These are phyloP conservation scores for Colletotrichum sidae DNA, from an alignment of 2,329 filamentous ascomycete genomes.

Conservation along the genomic window DNA sequence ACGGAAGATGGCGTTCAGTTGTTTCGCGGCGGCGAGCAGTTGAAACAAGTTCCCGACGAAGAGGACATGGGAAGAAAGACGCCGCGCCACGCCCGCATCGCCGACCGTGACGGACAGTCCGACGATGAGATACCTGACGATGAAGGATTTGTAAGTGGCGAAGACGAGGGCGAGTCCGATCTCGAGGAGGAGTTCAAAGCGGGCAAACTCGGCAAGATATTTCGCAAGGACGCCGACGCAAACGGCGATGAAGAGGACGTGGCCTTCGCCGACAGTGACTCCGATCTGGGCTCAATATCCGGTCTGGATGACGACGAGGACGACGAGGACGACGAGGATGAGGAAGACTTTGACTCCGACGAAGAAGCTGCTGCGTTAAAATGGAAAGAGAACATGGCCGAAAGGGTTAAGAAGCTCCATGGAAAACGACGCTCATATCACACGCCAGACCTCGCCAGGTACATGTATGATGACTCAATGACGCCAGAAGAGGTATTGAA, in stretches of 20 bases:
- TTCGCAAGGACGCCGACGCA: slow-evolving; percentile 63
- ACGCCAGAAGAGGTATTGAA: slow-evolving; percentile 80
- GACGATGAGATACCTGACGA: slow-evolving; percentile 55
- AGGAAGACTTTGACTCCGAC: slow-evolving; percentile 66
- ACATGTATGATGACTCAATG: slow-evolving; percentile 89
- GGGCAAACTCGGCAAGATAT: slow-evolving; percentile 70
- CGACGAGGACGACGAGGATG: slow-evolving; percentile 54
- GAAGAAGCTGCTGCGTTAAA: slow-evolving; percentile 79
- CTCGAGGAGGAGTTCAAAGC: slow-evolving; percentile 69
- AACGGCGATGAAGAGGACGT: slow-evolving; percentile 75
- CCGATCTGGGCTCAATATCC: slow-evolving; percentile 91
- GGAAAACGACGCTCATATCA: slow-evolving; percentile 78
- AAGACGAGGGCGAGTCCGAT: slow-evolving; percentile 62
- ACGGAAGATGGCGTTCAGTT: slow-evolving; percentile 85
- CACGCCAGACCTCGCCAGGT: slow-evolving; percentile 82
- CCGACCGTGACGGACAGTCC: slow-evolving; percentile 68
- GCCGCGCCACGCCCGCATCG: slow-evolving; percentile 67
- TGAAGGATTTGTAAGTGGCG: slow-evolving; percentile 67
- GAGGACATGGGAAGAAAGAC: slow-evolving; percentile 72
- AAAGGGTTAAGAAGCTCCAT: slow-evolving; percentile 79
- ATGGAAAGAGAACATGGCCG: slow-evolving; percentile 91
- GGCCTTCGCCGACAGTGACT: slow-evolving; percentile 96
- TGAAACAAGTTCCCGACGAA: slow-evolving; percentile 65
- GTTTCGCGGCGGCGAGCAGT: slow-evolving; percentile 80
- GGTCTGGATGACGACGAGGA: slow-evolving; percentile 60